Conservation (phyloP, 768 basidiomycete species). For the Pulveroboletus frians region DNA sequence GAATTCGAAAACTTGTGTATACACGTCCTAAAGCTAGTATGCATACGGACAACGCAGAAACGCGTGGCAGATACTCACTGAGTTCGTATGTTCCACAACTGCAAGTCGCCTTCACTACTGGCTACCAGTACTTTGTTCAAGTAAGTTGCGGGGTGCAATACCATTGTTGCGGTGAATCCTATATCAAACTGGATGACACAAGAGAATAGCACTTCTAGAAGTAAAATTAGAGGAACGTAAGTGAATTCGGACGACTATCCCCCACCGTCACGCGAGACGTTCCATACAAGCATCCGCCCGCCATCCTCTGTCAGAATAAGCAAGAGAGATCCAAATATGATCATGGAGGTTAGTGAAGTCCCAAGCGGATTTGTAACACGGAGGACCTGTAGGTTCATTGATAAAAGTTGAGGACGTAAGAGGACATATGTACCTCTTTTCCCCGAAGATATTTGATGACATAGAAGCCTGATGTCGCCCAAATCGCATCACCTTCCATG, state of each 20-base stretch:
- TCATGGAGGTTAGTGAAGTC: conserved; percentile 53
- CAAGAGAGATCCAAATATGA: conserved; percentile 77
- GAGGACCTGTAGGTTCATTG: conserved; percentile 35
- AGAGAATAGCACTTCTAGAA: conserved; percentile 26
- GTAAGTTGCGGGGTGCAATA: conserved; percentile 94
- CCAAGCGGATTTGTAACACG: conserved; percentile 63
- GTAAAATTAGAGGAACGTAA: conserved; percentile 11
- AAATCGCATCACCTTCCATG: conserved; percentile 84
- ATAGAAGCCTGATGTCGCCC: conserved; percentile 65
- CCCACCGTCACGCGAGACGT: conserved; percentile 55
- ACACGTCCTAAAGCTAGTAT: conserved; percentile 49
- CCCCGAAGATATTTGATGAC: conserved; percentile 81
- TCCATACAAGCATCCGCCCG: conserved; percentile 72
- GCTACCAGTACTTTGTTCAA: conserved; percentile 91
- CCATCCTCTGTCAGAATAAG: conserved; percentile 80
- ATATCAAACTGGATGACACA: conserved; percentile 73
- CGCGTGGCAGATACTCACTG: conserved; percentile 43
- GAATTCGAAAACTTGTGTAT: conserved; percentile 72
- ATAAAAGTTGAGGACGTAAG: neutral
- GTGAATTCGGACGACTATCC: conserved; percentile 11
- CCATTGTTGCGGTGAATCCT: conserved; percentile 76
- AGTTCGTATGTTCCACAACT: conserved; percentile 92
- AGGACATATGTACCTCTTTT: conserved; percentile 59
- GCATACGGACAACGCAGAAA: neutral
- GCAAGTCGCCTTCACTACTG: conserved; percentile 73